phyloP scores from a whole-genome alignment of 495 filamentous ascomycete species.

The Alectoria sarmentosa region DNA sequence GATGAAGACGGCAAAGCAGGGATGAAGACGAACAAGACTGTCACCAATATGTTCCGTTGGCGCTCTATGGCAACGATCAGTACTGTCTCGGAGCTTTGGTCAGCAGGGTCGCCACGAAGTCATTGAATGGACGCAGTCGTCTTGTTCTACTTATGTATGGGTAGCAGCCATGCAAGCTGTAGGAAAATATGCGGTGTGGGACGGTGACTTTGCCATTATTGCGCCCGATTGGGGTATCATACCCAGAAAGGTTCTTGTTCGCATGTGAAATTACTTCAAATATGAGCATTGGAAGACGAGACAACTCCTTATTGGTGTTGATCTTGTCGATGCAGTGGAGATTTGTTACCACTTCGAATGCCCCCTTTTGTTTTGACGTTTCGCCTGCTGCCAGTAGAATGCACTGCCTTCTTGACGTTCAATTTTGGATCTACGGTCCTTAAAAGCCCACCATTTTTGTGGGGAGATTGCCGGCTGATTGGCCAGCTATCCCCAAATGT shows the following conservation, averaged over 20 bases:
- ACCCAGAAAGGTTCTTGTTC: neutral
- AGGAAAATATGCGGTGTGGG: neutral
- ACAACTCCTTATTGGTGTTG: neutral
- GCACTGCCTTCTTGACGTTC: neutral
- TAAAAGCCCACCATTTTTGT: neutral
- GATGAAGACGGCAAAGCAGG: neutral
- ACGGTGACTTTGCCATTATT: neutral
- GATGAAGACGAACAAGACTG: neutral
- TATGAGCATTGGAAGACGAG: neutral
- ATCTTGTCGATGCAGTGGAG: neutral
- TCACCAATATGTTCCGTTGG: neutral
- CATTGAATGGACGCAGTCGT: neutral
- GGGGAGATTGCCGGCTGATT: neutral
- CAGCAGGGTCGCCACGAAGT: neutral
- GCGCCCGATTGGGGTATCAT: neutral
- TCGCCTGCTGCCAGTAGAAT: neutral
- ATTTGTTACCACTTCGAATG: neutral
- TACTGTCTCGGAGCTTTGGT: neutral
- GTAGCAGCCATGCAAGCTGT: neutral
- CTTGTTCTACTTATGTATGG: neutral
- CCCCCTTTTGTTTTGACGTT: neutral
- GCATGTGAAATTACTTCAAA: neutral
- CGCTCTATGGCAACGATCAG: neutral
- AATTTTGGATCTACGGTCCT: neutral
- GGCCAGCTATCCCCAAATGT: neutral